phyloP scores from a whole-genome alignment of 2,329 filamentous ascomycete species.

The Didymella pinodella region DNA sequence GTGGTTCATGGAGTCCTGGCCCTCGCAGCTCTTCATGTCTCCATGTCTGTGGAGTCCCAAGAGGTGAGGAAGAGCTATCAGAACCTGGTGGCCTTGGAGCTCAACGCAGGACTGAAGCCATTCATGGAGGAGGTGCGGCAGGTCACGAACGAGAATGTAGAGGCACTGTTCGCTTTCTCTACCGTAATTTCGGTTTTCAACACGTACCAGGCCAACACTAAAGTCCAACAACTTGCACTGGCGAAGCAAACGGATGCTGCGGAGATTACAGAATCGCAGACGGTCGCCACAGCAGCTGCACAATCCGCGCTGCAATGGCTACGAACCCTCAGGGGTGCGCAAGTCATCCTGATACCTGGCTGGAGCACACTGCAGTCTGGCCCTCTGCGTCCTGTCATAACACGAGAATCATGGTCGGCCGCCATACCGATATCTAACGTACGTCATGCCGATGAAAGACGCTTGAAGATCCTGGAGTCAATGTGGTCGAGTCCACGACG shows the following conservation, averaged over 20 bases:
- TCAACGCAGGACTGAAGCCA: constrained; percentile 33
- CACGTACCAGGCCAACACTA: constrained; percentile 24
- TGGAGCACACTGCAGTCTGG: constrained; percentile 33
- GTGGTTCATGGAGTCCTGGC: constrained; percentile 55
- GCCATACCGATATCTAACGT: constrained; percentile 22
- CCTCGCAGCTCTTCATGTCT: constrained; percentile 55
- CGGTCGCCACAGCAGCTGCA: background rate
- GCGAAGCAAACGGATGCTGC: background rate
- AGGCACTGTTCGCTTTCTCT: constrained; percentile 48
- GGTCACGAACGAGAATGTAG: constrained; percentile 52
- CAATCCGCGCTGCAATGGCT: constrained; percentile 6
- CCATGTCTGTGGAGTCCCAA: constrained; percentile 34
- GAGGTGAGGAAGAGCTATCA: constrained; percentile 25
- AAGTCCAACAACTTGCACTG: constrained; percentile 3
- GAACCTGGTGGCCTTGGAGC: constrained; percentile 34
- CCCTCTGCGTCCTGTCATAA: constrained; percentile 24
- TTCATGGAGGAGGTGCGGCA: constrained; percentile 36
- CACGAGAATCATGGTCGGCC: constrained; percentile 40
- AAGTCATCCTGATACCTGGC: constrained; percentile 38
- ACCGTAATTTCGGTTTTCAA: constrained; percentile 29
- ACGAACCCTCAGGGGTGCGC: constrained; percentile 31
- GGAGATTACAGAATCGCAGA: background rate
- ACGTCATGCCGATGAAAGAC: constrained; percentile 29
- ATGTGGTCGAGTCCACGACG: constrained; percentile 35
- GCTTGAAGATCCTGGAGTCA: constrained; percentile 27